Evolutionary conservation across 2,329 filamentous ascomycete genomes (phyloP).

Genomic region (Apiospora pterosperma): DNA sequence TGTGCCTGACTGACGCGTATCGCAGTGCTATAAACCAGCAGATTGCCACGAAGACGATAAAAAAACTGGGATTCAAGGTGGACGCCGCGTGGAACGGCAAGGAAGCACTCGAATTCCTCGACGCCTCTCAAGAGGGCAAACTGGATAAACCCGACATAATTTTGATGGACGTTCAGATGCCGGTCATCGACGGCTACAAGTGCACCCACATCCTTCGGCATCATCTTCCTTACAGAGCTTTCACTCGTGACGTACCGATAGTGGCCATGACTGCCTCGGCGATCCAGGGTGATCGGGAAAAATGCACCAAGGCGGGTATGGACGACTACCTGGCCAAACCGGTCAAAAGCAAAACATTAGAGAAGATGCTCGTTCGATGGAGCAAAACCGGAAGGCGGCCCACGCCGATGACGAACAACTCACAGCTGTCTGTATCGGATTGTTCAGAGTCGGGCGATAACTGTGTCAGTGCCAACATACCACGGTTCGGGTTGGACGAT

Average conservation of each 20-base stretch:
- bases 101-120: slow-evolving; percentile 72
- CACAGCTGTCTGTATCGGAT: slow-evolving; percentile 33
- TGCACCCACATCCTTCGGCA: slow-evolving; percentile 72
- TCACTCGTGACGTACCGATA: slow-evolving; percentile 63
- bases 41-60: slow-evolving; percentile 72
- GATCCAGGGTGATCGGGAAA: slow-evolving; percentile 73
- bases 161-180: slow-evolving; percentile 76
- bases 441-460: slow-evolving; percentile 44
- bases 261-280: slow-evolving; percentile 81
- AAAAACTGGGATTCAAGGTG: slow-evolving; percentile 69
- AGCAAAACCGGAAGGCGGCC: slow-evolving; percentile 33
- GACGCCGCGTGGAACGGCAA: slow-evolving; percentile 74
- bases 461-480: slow-evolving; percentile 28
- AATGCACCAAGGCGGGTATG: slow-evolving; percentile 72
- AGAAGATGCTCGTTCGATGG: slow-evolving; percentile 72
- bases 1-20: slow-evolving; percentile 12
- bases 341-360: slow-evolving; percentile 64
- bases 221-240: slow-evolving; percentile 59
- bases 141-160: slow-evolving; percentile 68
- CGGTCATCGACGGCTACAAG: slow-evolving; percentile 73
- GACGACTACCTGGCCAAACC: slow-evolving; percentile 74
- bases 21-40: slow-evolving; percentile 65
- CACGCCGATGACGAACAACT: slow-evolving; percentile 16
- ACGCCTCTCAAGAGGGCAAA: slow-evolving; percentile 46
- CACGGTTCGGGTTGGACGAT: slow-evolving; percentile 13